Evolutionary conservation across 2,329 filamentous ascomycete species (phyloP), one percentile per base, ranked within the genome.

Genomic region (Scolecobasidium constrictum): DNA sequence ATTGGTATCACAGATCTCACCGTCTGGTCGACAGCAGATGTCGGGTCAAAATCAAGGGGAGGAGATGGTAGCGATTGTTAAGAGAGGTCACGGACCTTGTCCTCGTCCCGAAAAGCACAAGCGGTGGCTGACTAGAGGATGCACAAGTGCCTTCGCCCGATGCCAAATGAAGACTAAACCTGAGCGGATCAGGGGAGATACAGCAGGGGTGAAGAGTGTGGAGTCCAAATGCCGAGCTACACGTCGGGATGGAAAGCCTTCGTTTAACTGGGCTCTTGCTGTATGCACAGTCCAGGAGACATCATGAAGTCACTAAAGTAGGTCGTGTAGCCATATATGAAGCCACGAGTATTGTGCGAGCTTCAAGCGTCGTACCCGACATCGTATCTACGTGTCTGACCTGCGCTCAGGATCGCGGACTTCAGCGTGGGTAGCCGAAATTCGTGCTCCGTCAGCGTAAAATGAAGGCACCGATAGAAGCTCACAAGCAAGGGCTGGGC

Each of bases 201-300:
- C 20, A 18, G 40, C 40, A 42, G 17, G 18, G 31, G 20, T 37
- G n/a, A 35, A 13, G 21, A 23, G n/a, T 42, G 40, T 33, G 40
- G 40, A 42, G 40, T 19, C 15, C 18, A 2, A 33, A 35, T n/a
- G 40, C 40, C 40, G 31, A 19, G 2, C 40, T 42, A 31, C 40
- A 42, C 19, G 28, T 42, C 28, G 28, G 40, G 23, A 7, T 15
- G n/a, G n/a, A n/a, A 31, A 31, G n/a, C n/a, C n/a, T n/a, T n/a
- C n/a, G n/a, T n/a, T n/a, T n/a, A n/a, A n/a, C n/a, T n/a, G n/a
- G n/a, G n/a, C n/a, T n/a, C n/a, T n/a, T n/a, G n/a, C n/a, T n/a
- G n/a, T n/a, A n/a, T n/a, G n/a, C n/a, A n/a, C n/a, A n/a, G n/a
- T n/a, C n/a, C n/a, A n/a, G n/a, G n/a, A n/a, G n/a, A n/a, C n/a